phyloP scores from a whole-genome alignment of 176 grass and related monocot genomes.

The Eremochloa ophiuroides region DNA sequence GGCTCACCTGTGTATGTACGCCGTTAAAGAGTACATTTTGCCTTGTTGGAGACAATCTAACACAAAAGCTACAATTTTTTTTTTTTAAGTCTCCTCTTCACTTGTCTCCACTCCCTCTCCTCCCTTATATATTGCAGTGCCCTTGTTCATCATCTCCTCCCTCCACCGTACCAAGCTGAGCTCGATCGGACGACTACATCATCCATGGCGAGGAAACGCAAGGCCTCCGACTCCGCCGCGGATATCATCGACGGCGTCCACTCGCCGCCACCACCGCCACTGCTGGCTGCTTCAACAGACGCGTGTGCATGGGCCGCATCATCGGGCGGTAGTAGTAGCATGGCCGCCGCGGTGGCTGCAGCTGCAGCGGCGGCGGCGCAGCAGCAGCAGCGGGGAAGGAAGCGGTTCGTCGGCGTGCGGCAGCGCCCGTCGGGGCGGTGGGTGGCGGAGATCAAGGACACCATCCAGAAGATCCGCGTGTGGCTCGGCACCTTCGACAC shows the following conservation, averaged over 20 bases:
- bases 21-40: no score
- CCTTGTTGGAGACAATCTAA: no score
- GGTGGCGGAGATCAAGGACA: conserved; percentile 96
- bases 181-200: background rate
- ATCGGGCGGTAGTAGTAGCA: background rate
- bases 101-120: background rate
- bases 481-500: conserved; percentile 62
- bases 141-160: background rate
- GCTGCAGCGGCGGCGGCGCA: conserved; percentile 6
- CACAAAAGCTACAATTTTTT: no score
- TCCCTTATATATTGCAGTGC: conserved; percentile 18
- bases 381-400: conserved; percentile 32
- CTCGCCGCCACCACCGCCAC: background rate
- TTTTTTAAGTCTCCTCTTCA: background rate
- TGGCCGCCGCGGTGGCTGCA: conserved; percentile 17
- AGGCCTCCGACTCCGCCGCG: background rate
- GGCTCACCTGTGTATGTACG: no score
- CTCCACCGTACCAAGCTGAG: background rate
- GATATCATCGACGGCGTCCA: background rate
- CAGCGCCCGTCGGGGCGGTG: conserved; percentile 71
- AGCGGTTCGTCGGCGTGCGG: conserved; percentile 68
- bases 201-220: conserved; percentile 44
- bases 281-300: background rate
- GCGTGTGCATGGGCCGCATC: conserved; percentile 18
- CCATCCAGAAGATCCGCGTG: conserved; percentile 79